Conservation (phyloP, 2,329 filamentous ascomycete species). For the Stagonosporopsis cucurbitacearum region DNA sequence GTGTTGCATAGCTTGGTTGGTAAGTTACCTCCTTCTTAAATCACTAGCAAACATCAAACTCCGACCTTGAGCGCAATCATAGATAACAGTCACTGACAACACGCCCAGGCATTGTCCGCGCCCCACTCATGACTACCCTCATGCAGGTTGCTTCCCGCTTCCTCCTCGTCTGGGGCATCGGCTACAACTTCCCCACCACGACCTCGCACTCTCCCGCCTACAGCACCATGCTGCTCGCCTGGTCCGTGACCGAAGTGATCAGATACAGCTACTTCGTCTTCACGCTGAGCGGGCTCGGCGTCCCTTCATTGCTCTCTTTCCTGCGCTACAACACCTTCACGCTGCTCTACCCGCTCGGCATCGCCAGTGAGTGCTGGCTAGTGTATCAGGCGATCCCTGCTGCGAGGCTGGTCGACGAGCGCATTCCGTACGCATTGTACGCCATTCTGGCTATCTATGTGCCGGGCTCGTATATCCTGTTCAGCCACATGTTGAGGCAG, state of each 20-base stretch:
- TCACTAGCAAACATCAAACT: background rate
- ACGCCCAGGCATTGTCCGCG: constrained; percentile 75
- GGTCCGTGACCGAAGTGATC: constrained; percentile 90
- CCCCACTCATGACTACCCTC: constrained; percentile 81
- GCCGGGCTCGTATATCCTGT: constrained; percentile 82
- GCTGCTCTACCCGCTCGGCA: constrained; percentile 89
- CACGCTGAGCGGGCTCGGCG: constrained; percentile 63
- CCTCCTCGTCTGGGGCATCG: constrained; percentile 86
- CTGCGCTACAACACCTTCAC: constrained; percentile 88
- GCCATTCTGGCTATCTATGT: constrained; percentile 76
- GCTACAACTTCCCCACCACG: constrained; percentile 73
- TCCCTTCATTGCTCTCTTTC: constrained; percentile 75
- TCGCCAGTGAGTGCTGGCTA: constrained; percentile 77
- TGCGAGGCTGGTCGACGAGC: constrained; percentile 58
- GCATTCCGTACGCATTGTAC: constrained; percentile 67
- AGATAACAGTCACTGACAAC: background rate
- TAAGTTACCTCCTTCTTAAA: constrained; percentile 49
- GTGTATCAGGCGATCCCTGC: constrained; percentile 74
- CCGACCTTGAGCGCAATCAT: background rate
- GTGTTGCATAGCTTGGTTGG: constrained; percentile 80
- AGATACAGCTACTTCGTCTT: constrained; percentile 91
- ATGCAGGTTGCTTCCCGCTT: constrained; percentile 91
- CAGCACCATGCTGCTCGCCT: constrained; percentile 81
- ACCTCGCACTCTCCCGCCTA: constrained; percentile 67
- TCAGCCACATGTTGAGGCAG: constrained; percentile 95